These are phyloP conservation scores for Blepharisma japonicum DNA, from an alignment of 73 alveolate genomes.

Conservation along the genomic window DNA sequence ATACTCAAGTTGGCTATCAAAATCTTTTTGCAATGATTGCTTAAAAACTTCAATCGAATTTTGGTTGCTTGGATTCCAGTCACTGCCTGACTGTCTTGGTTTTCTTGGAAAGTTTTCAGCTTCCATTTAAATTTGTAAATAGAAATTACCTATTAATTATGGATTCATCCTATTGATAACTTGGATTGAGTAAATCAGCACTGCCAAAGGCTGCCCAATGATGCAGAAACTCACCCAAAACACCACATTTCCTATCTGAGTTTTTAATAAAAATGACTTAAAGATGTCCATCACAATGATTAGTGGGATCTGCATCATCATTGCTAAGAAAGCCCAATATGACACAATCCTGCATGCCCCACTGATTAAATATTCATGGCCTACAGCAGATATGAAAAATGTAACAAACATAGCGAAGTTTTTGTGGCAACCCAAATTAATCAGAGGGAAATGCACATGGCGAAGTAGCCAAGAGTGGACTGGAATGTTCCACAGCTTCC, in stretches of 20 bases:
- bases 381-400: conserved; percentile 69
- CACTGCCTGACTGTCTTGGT: too few relatives aligned
- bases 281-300: conserved; percentile 60
- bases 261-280: conserved; percentile 48
- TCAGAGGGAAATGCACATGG: conserved; percentile 77
- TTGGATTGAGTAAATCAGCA: conserved; percentile 46
- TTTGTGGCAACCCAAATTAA: conserved; percentile 57
- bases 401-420: conserved; percentile 53
- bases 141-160: not conserved
- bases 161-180: not conserved
- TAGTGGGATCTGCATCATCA: conserved; percentile 75
- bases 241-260: conserved; percentile 63
- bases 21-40: too few relatives aligned
- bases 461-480: conserved; percentile 81
- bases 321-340: conserved; percentile 62
- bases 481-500: conserved; percentile 83
- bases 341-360: conserved; percentile 59
- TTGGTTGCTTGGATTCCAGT: too few relatives aligned
- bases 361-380: conserved; percentile 76
- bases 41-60: too few relatives aligned
- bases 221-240: conserved; percentile 79
- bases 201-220: conserved; percentile 80
- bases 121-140: too few relatives aligned
- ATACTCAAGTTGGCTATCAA: not conserved
- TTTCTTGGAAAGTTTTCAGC: too few relatives aligned